Conservation (phyloP, 768 basidiomycete genomes). For the Auricularia sp. region DNA sequence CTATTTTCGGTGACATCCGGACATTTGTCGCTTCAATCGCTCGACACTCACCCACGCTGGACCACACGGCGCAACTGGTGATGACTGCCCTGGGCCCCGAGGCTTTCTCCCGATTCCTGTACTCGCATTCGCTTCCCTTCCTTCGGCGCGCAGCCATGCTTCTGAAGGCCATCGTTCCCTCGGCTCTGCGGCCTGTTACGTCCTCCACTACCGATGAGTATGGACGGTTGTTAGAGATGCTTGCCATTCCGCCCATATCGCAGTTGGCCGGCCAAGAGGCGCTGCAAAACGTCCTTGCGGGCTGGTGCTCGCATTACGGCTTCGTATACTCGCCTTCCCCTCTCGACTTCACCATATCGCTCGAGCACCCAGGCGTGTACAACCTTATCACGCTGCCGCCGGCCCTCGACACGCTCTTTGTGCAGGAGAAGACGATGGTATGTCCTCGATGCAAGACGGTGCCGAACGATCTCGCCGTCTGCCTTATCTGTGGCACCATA, state of each 20-base stretch:
- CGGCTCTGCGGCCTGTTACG: conserved; percentile 39
- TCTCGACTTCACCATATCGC: conserved; percentile 42
- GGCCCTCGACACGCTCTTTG: conserved; percentile 74
- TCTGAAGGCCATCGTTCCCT: conserved; percentile 62
- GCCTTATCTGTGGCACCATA: conserved; percentile 78
- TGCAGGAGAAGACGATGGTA: conserved; percentile 56
- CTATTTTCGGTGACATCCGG: conserved; percentile 73
- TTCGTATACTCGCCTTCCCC: conserved; percentile 71
- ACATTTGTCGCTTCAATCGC: conserved; percentile 90
- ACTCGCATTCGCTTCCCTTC: conserved; percentile 85
- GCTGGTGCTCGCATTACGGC: conserved; percentile 86
- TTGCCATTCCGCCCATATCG: conserved; percentile 72
- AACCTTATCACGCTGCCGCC: conserved; percentile 72
- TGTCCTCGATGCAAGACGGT: conserved; percentile 71
- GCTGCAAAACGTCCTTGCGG: conserved; percentile 76
- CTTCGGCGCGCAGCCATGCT: conserved; percentile 80
- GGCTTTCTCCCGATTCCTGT: conserved; percentile 75
- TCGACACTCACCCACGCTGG: conserved; percentile 78
- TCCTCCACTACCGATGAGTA: conserved; percentile 56
- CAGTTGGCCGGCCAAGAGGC: conserved; percentile 76
- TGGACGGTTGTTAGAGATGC: conserved; percentile 56
- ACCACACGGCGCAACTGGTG: conserved; percentile 70
- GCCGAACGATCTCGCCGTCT: conserved; percentile 81
- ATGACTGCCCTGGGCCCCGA: conserved; percentile 77
- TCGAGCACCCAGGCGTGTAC: conserved; percentile 80